Evolutionary conservation across 257 asterid species (phyloP).

Genomic region (Capsicum chinense): DNA sequence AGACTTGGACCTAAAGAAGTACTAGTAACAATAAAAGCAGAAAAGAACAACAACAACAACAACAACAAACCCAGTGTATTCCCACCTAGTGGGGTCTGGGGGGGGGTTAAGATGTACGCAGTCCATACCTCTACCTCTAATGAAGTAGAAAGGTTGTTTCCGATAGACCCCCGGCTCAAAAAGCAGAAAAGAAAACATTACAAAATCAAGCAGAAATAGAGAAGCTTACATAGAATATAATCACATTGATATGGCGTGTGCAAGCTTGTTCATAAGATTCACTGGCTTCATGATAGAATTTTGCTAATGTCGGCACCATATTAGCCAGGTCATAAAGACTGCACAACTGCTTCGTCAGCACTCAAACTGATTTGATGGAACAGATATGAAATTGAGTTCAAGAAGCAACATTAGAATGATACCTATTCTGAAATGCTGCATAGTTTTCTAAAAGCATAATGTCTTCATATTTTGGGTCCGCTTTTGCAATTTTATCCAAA

Average conservation of each 20-base stretch:
- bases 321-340: slow-evolving; percentile 97
- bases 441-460: slow-evolving; percentile 90
- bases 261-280: slow-evolving; percentile 96
- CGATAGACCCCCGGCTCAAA: too few species aligned
- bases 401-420: slow-evolving; percentile 13
- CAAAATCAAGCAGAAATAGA: slow-evolving; percentile 25
- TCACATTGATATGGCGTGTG: slow-evolving; percentile 75
- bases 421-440: slow-evolving; percentile 99
- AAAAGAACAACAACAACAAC: too few species aligned
- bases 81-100: too few species aligned
- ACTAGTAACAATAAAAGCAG: slow-evolving; percentile 14
- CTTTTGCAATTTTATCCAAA: slow-evolving; percentile 88
- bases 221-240: slow-evolving; percentile 82
- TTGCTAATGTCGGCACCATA: slow-evolving; percentile 91
- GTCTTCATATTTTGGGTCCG: slow-evolving; percentile 80
- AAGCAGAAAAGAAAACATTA: slow-evolving; percentile 23
- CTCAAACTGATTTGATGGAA: slow-evolving; percentile 10
- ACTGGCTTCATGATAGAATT: slow-evolving; percentile 98
- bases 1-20: slow-evolving; percentile 5
- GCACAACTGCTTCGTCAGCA: slow-evolving; percentile 47
- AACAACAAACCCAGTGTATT: too few species aligned
- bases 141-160: too few species aligned
- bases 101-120: too few species aligned
- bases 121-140: too few species aligned
- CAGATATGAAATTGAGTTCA: neutral